Evolutionary conservation across 1,284 basidiomycete genomes (phyloP).

Genomic region (Ustilago bromivora): DNA sequence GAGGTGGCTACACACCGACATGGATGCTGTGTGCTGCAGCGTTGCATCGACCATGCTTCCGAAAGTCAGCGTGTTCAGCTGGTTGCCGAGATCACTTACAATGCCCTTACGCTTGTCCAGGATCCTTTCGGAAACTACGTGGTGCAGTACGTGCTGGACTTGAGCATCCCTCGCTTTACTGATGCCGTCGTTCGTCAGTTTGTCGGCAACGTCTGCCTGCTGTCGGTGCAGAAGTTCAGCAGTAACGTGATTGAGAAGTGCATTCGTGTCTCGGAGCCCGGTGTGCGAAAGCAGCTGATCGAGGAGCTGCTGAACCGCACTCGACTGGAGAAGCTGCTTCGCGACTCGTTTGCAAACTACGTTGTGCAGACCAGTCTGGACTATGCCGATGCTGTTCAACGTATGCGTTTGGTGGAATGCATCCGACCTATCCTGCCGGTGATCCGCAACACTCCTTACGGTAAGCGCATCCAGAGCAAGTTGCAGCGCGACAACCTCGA

Average conservation of each 20-base stretch:
- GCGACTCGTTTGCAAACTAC: constrained; percentile 74
- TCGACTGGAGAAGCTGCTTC: constrained; percentile 91
- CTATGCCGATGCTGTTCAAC: constrained; percentile 67
- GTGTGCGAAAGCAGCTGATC: constrained; percentile 91
- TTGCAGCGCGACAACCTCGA: constrained; percentile 67
- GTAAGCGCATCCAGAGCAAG: constrained; percentile 69
- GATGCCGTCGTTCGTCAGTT: constrained; percentile 98
- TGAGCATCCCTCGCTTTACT: constrained; percentile 97
- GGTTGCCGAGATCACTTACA: constrained; percentile 98
- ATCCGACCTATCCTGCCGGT: constrained; percentile 68
- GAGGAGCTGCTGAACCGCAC: constrained; percentile 95
- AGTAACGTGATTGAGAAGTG: constrained; percentile 98
- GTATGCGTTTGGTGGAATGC: constrained; percentile 67
- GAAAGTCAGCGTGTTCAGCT: constrained; percentile 94
- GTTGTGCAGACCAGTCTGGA: constrained; percentile 69
- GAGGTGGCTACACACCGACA: constrained; percentile 99
- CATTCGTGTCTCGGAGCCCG: constrained; percentile 95
- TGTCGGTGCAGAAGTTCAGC: constrained; percentile 98
- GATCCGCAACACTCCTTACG: constrained; percentile 69
- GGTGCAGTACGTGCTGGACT: constrained; percentile 95
- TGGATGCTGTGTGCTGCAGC: constrained; percentile 97
- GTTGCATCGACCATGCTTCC: constrained; percentile 98
- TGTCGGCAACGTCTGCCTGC: constrained; percentile 93
- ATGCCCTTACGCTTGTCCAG: constrained; percentile 96
- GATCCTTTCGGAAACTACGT: constrained; percentile 98